Evolutionary conservation across 306 rosid genomes (phyloP).

Genomic region (Citrullus colocynthis): DNA sequence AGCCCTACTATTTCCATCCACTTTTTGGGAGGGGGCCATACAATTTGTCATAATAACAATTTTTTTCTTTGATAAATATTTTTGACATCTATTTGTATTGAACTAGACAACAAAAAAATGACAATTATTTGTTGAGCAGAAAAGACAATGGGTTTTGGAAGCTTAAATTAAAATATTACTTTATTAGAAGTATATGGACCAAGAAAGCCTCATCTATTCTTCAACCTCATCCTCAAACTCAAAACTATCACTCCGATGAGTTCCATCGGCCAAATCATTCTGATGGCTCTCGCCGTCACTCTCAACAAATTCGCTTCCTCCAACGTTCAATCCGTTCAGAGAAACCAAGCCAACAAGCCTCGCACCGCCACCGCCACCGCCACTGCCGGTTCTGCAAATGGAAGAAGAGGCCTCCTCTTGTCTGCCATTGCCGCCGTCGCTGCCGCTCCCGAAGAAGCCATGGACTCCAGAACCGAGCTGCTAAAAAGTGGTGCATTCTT

Average conservation of each 20-base stretch:
- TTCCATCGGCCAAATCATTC: constrained; percentile 53
- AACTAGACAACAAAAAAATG: too few species aligned
- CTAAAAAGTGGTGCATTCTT: constrained; percentile 45
- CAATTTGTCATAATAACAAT: too few species aligned
- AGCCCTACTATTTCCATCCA: too few species aligned
- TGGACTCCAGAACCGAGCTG: constrained; percentile 55
- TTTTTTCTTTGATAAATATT: too few species aligned
- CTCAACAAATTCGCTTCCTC: constrained; percentile 71
- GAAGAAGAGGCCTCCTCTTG: constrained; percentile 55
- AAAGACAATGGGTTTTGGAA: too few species aligned
- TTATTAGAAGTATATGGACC: neutral
- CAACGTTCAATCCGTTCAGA: constrained; percentile 55
- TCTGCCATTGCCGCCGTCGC: constrained; percentile 32
- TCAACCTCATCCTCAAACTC: neutral
- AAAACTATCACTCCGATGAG: constrained; percentile 29
- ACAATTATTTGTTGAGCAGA: too few species aligned
- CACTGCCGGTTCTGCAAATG: constrained; percentile 10
- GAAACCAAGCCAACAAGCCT: constrained; percentile 17
- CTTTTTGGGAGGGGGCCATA: too few species aligned
- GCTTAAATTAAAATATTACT: too few species aligned
- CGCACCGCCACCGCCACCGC: neutral
- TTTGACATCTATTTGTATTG: too few species aligned
- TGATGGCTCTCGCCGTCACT: constrained; percentile 75
- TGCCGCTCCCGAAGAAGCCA: constrained; percentile 23
- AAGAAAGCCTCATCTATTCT: constrained; percentile 1